Evolutionary conservation across 2,329 filamentous ascomycete species (phyloP).

Genomic region (Periconia sp.): DNA sequence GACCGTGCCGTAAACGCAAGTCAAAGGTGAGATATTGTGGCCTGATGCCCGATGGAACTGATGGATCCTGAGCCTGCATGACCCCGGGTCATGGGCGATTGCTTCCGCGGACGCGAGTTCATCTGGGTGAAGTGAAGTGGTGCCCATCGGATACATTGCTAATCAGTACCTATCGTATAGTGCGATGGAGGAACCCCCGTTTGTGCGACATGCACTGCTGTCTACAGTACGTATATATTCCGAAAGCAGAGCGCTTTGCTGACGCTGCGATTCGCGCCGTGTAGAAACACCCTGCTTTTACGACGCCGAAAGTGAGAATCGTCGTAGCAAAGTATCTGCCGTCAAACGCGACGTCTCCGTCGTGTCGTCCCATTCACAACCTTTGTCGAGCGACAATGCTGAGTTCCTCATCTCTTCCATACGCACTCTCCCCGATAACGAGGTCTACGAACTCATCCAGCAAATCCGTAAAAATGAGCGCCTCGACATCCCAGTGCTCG

Average conservation of each 20-base stretch:
- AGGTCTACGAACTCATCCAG: slow-evolving; percentile 47
- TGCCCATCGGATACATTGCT: not conserved
- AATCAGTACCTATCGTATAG: slow-evolving; percentile 30
- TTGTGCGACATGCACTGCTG: slow-evolving; percentile 54
- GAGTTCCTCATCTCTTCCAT: slow-evolving; percentile 49
- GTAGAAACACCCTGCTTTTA: slow-evolving; percentile 50
- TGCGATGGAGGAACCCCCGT: slow-evolving; percentile 53
- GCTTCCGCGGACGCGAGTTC: slow-evolving; percentile 2
- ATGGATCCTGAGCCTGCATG: not conserved
- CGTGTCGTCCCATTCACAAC: slow-evolving; percentile 11
- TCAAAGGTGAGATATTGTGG: slow-evolving; percentile 44
- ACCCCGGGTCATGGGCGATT: not conserved
- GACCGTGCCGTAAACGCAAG: slow-evolving; percentile 55
- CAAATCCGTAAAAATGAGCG: slow-evolving; percentile 46
- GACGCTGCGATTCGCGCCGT: not conserved
- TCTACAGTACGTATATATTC: slow-evolving; percentile 39
- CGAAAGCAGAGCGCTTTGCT: not conserved
- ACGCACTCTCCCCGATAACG: slow-evolving; percentile 47
- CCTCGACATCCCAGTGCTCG: slow-evolving; percentile 43
- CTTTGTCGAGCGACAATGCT: slow-evolving; percentile 17
- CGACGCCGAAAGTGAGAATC: slow-evolving; percentile 52
- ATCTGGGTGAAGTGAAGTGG: not conserved
- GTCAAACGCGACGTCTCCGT: slow-evolving; percentile 33
- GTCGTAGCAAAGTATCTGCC: slow-evolving; percentile 42
- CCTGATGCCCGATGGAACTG: not conserved